These are phyloP conservation scores for Sugiyamaella japonica DNA, from an alignment of 1,139 yeast genomes.

Conservation along the genomic window DNA sequence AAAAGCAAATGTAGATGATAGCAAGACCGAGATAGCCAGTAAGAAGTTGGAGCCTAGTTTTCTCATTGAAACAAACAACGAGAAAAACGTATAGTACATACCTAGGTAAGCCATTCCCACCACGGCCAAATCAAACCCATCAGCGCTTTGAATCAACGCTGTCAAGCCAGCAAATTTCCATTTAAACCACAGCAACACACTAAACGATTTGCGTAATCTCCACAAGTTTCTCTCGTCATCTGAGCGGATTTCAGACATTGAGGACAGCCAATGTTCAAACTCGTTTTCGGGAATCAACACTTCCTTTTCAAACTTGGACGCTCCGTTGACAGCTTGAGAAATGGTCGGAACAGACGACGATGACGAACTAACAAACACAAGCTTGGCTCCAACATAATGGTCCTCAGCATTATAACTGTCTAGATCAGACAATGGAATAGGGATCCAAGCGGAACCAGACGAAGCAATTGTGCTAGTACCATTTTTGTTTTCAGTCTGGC, in stretches of 20 bases:
- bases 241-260: conserved; percentile 41
- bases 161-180: conserved; percentile 49
- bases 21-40: conserved; percentile 80
- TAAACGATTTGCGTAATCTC: conserved; percentile 61
- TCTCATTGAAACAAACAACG: conserved; percentile 79
- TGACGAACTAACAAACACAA: conserved; percentile 30
- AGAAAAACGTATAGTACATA: conserved; percentile 82
- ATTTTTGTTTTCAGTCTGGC: background rate
- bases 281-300: conserved; percentile 47
- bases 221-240: conserved; percentile 62
- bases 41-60: conserved; percentile 81
- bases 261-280: conserved; percentile 39
- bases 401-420: conserved; percentile 3
- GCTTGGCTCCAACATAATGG: conserved; percentile 28
- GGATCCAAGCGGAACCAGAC: conserved; percentile 16
- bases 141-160: conserved; percentile 70
- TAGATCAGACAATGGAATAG: conserved; percentile 6
- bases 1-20: conserved; percentile 84
- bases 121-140: conserved; percentile 79
- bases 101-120: conserved; percentile 83
- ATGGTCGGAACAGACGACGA: conserved; percentile 11
- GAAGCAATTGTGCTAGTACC: conserved; percentile 2
- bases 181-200: conserved; percentile 61
- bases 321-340: conserved; percentile 23
- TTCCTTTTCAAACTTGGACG: conserved; percentile 42